A percentile compares a stretch with the other conserved stretches of the same genome.
These are phyloP conservation scores for Aspergillus latus DNA, from an alignment of 2,329 filamentous ascomycete genomes.

Conservation along the genomic window DNA sequence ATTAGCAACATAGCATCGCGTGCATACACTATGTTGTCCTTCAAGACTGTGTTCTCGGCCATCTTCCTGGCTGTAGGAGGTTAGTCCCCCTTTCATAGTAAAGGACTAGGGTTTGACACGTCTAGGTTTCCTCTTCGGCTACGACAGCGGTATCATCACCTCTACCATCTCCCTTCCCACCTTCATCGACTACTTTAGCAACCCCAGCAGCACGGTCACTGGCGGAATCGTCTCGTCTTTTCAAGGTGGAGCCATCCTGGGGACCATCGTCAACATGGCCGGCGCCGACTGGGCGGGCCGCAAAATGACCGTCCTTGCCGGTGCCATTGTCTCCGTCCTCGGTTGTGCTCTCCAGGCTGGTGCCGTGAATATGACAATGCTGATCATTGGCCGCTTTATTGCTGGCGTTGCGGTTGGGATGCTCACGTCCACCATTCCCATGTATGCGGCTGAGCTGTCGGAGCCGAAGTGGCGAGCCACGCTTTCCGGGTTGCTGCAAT, in stretches of 20 bases:
- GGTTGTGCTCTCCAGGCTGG: conserved; percentile 39
- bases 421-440: conserved; percentile 49
- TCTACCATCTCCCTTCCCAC: conserved; percentile 38
- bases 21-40: neutral
- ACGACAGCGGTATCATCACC: conserved; percentile 44
- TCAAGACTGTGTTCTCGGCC: conserved; percentile 9
- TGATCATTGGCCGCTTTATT: conserved; percentile 52
- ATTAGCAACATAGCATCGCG: too few relatives aligned
- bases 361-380: conserved; percentile 37
- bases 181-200: conserved; percentile 33
- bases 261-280: conserved; percentile 34
- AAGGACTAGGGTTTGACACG: neutral
- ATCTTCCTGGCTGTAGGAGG: conserved; percentile 9
- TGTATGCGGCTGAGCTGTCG: conserved; percentile 34
- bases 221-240: conserved; percentile 43
- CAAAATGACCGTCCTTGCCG: conserved; percentile 32
- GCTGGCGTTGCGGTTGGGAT: conserved; percentile 52
- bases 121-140: conserved; percentile 32
- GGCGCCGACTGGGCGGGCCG: conserved; percentile 35
- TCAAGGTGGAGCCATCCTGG: conserved; percentile 41
- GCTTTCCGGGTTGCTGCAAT: conserved; percentile 38
- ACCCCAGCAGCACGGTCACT: conserved; percentile 33
- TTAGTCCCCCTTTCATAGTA: neutral
- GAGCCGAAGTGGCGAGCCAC: conserved; percentile 12
- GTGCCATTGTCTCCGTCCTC: conserved; percentile 34